Evolutionary conservation across 306 rosid species (phyloP), one percentile per base, ranked within the genome.

Genomic region (Lupinus albus): DNA sequence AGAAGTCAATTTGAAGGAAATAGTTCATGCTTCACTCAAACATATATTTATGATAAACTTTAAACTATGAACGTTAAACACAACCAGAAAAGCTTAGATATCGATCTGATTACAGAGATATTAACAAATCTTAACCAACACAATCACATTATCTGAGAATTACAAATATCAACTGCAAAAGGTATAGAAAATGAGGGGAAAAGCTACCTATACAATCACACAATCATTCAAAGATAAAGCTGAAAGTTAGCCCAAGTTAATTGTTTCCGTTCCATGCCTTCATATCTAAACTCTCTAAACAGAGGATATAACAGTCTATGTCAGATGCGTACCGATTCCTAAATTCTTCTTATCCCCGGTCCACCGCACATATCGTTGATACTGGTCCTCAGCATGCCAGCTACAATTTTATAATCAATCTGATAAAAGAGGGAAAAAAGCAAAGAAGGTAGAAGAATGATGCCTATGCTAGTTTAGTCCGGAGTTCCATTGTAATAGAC

Each of bases 201-300:
- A 80, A 73, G 79, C 82, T 78, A 80, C 82, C 96, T 89, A 84
- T 89, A 86, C 92, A 84, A 84, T 70, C 87, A 80, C 96, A 79
- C 87, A 70, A 70, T 72, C 82, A 86, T 88, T 73, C 82, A 38
- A 38, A 48, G 61, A 76, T 25, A 80, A 77, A 78, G 79, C 81
- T 83, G 76, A 79, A 72, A 71, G 85, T 86, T 82, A 84, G 96
- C 82, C 82, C 87, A 62, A 82, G 85, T 84, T 85, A 82, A 76
- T 74, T 76, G 77, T 73, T 71, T 67, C 83, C 75, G 64, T 64
- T 73, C 66, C 18, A 71, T 74, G 64, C 71, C 77, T 51, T 59
- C 32, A 76, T 68, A 63, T 67, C 79, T 58, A 72, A 75, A 67
- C 30, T 73, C 78, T 70, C 78, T 81, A 82, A 55, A 81, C 84